Conservation (phyloP, 371 early-diverging fungal genomes). For the Mortierella sp. region DNA sequence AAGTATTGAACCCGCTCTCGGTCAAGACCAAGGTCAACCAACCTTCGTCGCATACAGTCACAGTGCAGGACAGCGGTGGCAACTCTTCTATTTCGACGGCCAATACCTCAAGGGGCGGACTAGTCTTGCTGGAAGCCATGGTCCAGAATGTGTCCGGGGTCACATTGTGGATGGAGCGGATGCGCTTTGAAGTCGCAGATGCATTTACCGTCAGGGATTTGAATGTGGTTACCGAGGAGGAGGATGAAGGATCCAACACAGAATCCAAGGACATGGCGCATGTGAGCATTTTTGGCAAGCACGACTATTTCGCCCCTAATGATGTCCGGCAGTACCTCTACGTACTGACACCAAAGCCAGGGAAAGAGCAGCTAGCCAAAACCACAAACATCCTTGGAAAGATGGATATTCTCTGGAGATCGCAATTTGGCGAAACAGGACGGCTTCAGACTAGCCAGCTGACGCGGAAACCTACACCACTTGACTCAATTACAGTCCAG, state of each 20-base stretch:
- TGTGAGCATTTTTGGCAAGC: slow-evolving; percentile 68
- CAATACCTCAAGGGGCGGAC: slow-evolving; percentile 62
- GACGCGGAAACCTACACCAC: slow-evolving; percentile 80
- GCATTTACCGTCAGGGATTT: slow-evolving; percentile 78
- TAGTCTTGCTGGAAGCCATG: slow-evolving; percentile 92
- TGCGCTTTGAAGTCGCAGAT: slow-evolving; percentile 86
- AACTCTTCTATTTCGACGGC: slow-evolving; percentile 23
- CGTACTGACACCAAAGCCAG: slow-evolving; percentile 74
- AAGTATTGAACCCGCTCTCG: slow-evolving; percentile 93
- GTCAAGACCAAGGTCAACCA: slow-evolving; percentile 96
- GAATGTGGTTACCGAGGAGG: slow-evolving; percentile 58
- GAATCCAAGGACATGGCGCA: neutral
- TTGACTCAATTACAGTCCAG: slow-evolving; percentile 82
- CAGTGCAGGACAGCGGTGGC: slow-evolving; percentile 14
- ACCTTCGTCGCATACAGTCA: slow-evolving; percentile 13
- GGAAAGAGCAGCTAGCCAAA: slow-evolving; percentile 70
- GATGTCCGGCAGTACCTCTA: slow-evolving; percentile 93
- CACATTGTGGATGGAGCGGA: slow-evolving; percentile 87
- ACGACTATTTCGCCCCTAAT: slow-evolving; percentile 72
- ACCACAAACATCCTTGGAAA: slow-evolving; percentile 89
- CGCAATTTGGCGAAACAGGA: slow-evolving; percentile 86
- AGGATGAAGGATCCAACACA: neutral
- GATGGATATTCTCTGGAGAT: slow-evolving; percentile 94
- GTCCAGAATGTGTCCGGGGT: slow-evolving; percentile 86
- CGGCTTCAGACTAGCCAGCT: slow-evolving; percentile 95